phyloP scores from a whole-genome alignment of 164 flowering plant genomes.

The Nymphaea thermarum region DNA sequence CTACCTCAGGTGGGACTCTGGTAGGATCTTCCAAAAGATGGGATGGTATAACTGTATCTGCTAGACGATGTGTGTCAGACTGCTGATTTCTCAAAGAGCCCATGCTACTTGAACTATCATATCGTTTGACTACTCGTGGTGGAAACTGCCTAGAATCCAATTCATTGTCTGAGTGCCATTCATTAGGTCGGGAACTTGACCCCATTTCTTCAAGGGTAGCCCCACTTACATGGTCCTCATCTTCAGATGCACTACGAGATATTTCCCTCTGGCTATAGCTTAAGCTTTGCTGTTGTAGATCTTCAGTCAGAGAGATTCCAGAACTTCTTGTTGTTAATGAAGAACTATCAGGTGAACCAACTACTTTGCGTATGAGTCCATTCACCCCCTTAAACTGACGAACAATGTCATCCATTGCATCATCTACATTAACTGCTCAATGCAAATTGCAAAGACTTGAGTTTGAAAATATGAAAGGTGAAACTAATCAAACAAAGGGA shows the following conservation, averaged over 20 bases:
- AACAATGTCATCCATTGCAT: constrained; percentile 92
- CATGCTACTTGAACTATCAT: constrained; percentile 16
- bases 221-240: constrained; percentile 52
- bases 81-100: constrained; percentile 18
- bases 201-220: constrained; percentile 21
- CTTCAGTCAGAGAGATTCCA: constrained; percentile 36
- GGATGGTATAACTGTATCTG: constrained; percentile 14
- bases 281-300: constrained; percentile 21
- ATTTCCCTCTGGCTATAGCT: constrained; percentile 28
- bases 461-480: no score
- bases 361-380: constrained; percentile 76
- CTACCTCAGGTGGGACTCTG: constrained; percentile 94
- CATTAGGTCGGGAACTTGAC: constrained; percentile 23
- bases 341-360: constrained; percentile 39
- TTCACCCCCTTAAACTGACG: constrained; percentile 92
- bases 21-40: constrained; percentile 42
- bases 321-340: constrained; percentile 21
- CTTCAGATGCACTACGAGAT: constrained; percentile 50
- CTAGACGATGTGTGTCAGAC: constrained; percentile 16
- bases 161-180: constrained; percentile 86
- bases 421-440: constrained; percentile 86
- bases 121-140: constrained; percentile 38
- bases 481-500: neutral
- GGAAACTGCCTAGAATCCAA: constrained; percentile 49
- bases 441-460: neutral